Base-by-base conservation (phyloP, 2,329 filamentous ascomycete species). In the Nigrospora oryzae region DNA sequence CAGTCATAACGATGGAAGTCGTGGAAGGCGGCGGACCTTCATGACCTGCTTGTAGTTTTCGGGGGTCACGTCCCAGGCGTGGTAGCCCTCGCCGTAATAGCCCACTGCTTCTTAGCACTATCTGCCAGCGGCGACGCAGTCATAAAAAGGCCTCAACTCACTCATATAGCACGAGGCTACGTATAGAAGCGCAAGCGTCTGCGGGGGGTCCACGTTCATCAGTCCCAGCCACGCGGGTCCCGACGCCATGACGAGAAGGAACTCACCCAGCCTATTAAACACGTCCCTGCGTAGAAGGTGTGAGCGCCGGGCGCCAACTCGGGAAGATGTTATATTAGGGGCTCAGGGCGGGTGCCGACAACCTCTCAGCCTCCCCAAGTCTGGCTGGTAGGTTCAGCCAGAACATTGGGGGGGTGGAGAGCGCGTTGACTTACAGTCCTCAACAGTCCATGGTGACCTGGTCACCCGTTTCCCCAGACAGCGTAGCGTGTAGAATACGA, bases 61-160 rank as follows among this genome's bases (percentile, higher is more conserved):
- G 12, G n/a, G 5, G 8, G 51, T 54, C 11, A 58, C 30, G 23
- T 58, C 56, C 53, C 53, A 56, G 8, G 50, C 48, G 36, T 57
- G 50, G 17, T 50, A 46, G 2, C 55, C 55, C 37, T 53, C 52
- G 5, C 56, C 53, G 23, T 55, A 50, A 5, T 52, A 47, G 4
- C 49, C 48, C 55, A 53, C 54, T 56, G 14, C 2, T 17, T 11
- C 12, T n/a, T 11, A 19, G 37, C 15, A 43, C 34, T 17, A 13
- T 13, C n/a, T 38, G 17, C 15, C 8, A 11, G 13, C 15, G 5
- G 11, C 10, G n/a, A 11, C 19, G 13, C 11, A 1, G 7, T 28
- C n/a, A 13, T 19, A 35, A 5, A 15, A 7, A 6, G 40, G n/a
- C 13, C 14, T 30, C 5, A 33, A 40, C 43, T 38, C 36, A 49